Evolutionary conservation across 2,329 filamentous ascomycete genomes (phyloP).

Genomic region (Paracoccidioides lutzii): DNA sequence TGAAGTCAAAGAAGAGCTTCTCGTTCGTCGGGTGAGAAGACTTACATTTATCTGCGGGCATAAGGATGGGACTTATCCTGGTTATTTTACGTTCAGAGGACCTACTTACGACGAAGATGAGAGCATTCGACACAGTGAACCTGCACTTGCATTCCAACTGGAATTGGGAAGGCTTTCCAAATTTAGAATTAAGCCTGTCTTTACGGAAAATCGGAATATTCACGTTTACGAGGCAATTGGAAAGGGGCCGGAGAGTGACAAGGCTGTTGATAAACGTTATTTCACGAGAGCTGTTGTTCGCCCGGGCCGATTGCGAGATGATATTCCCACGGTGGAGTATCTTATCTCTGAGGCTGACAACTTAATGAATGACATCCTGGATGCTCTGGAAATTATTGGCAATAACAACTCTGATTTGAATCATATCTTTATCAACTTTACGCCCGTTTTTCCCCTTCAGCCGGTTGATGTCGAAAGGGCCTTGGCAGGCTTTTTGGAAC

Average conservation of each 20-base stretch:
- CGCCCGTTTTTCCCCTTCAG: constrained; percentile 83
- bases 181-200: constrained; percentile 96
- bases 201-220: constrained; percentile 98
- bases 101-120: constrained; percentile 80
- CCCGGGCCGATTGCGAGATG: constrained; percentile 84
- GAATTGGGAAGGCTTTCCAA: constrained; percentile 87
- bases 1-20: constrained; percentile 70
- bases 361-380: constrained; percentile 93
- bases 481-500: constrained; percentile 86
- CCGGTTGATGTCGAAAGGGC: constrained; percentile 85
- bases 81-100: constrained; percentile 97
- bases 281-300: constrained; percentile 94
- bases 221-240: constrained; percentile 96
- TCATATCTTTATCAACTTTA: constrained; percentile 99
- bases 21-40: constrained; percentile 69
- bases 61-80: constrained; percentile 85
- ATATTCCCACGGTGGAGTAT: constrained; percentile 97
- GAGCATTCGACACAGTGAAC: constrained; percentile 94
- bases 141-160: constrained; percentile 94
- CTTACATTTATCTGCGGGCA: constrained; percentile 94
- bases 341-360: constrained; percentile 94
- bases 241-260: constrained; percentile 84
- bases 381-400: constrained; percentile 94
- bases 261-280: constrained; percentile 64
- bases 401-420: constrained; percentile 99